phyloP scores from a whole-genome alignment of 129 eudicot species.

The Heracleum sosnowskyi region DNA sequence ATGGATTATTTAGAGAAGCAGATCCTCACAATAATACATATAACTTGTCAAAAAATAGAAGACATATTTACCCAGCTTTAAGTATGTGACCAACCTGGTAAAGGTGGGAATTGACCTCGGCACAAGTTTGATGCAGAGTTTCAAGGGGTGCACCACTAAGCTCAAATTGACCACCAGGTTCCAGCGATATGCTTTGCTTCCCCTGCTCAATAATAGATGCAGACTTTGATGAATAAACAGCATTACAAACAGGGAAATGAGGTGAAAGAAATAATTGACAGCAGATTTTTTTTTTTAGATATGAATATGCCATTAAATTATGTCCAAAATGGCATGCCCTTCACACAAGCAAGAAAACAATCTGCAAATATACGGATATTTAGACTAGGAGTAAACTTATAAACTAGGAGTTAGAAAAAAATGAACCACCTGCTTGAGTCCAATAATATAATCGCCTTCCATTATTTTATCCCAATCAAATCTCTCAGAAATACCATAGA shows the following conservation, averaged over 20 bases:
- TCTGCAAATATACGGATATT: background rate
- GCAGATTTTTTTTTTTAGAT: background rate
- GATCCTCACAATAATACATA: background rate
- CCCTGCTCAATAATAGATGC: constrained; percentile 43
- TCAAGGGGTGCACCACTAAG: constrained; percentile 99
- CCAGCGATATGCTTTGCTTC: constrained; percentile 92
- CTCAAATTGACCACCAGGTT: constrained; percentile 99
- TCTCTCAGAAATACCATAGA: constrained; percentile 91
- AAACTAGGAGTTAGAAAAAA: background rate
- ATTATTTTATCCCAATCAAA: constrained; percentile 94
- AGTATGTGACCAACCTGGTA: constrained; percentile 63
- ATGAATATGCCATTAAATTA: background rate
- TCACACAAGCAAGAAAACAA: background rate
- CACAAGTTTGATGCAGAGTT: constrained; percentile 99
- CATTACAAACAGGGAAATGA: background rate
- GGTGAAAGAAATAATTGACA: background rate
- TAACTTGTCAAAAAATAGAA: background rate
- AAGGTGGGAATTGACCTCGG: constrained; percentile 96
- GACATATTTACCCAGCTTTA: background rate
- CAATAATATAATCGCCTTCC: constrained; percentile 94
- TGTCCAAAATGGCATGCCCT: background rate
- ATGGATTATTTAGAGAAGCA: background rate
- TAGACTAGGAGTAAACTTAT: background rate
- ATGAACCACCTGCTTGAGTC: constrained; percentile 75
- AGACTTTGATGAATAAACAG: background rate